Evolutionary conservation across 1,139 yeast genomes (phyloP), one percentile per base, ranked within the genome.

Genomic region (Suhomyces choctaworum): DNA sequence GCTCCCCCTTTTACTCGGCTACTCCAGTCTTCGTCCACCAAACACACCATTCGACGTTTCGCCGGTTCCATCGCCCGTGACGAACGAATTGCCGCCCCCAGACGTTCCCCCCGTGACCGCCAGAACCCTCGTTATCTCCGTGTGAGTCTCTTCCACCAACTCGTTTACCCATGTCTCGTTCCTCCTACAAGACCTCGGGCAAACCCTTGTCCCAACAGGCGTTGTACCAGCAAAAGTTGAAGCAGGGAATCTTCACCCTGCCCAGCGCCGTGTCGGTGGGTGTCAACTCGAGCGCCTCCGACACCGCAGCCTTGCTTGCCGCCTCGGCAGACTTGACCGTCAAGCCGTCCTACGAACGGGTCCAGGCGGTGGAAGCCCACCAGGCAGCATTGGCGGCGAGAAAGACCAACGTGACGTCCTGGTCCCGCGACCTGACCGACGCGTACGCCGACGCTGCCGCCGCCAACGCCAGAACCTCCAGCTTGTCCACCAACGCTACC

Each of bases 141-240:
- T n/a, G n/a, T n/a, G n/a, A n/a, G n/a, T n/a, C n/a, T n/a, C n/a
- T n/a, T n/a, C n/a, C n/a, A n/a, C n/a, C n/a, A n/a, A n/a, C n/a
- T n/a, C n/a, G n/a, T n/a, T 17, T 17, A 8, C 34, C 29, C 25
- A 65, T 66, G 71, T 60, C 70, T 30, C 59, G 61, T 37, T 69
- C 79, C 11, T 80, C 76, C 32, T 83, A 83, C 56, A 87, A 81
- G 59, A 67, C 77, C 36, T 70, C 76, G 44, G 89, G 87, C 13
- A 78, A 78, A 51, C 88, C 87, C 11, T 67, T 83, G 42, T 79
- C 87, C 28, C 78, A 76, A 46, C 86, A 82, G 55, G 95, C 95
- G 3, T 60, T 81, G 37, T 87, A 86, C 63, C 82, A 80, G 48
- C 90, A 88, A 45, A 82, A 82, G 52, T 63, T 82, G 54, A 84